Conservation (phyloP, 164 flowering plant genomes). For the Annona cherimola region DNA sequence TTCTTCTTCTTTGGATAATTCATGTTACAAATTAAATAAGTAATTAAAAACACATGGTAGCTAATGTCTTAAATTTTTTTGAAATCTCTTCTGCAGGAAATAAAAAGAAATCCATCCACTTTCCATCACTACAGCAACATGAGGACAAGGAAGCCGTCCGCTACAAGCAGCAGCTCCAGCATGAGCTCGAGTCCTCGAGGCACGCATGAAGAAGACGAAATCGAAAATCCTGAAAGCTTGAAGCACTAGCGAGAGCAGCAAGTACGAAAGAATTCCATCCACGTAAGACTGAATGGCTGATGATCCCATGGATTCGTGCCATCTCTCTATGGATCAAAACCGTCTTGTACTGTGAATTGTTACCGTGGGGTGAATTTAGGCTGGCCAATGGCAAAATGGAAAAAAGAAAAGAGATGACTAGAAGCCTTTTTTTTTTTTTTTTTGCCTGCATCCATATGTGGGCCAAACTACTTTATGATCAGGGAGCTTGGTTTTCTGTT, state of each 20-base stretch:
- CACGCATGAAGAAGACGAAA: neutral
- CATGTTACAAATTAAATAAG: neutral
- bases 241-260: neutral
- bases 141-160: neutral
- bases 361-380: too few species aligned
- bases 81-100: slow-evolving; percentile 7
- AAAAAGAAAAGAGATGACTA: too few species aligned
- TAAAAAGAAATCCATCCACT: slow-evolving; percentile 8
- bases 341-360: too few species aligned
- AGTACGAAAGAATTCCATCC: neutral
- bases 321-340: too few species aligned
- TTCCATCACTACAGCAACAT: neutral
- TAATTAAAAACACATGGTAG: neutral
- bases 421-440: too few species aligned
- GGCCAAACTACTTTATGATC: too few species aligned
- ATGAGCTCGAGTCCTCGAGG: neutral
- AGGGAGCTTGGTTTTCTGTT: too few species aligned
- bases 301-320: too few species aligned
- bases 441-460: too few species aligned
- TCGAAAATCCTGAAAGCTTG: slow-evolving; percentile 8
- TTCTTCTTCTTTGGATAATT: neutral
- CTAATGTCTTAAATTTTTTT: neutral
- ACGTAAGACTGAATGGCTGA: too few species aligned
- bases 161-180: slow-evolving; percentile 7
- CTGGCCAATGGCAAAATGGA: too few species aligned